Evolutionary conservation across 148 eudicot genomes (phyloP).

Genomic region (Polygonum aviculare): DNA sequence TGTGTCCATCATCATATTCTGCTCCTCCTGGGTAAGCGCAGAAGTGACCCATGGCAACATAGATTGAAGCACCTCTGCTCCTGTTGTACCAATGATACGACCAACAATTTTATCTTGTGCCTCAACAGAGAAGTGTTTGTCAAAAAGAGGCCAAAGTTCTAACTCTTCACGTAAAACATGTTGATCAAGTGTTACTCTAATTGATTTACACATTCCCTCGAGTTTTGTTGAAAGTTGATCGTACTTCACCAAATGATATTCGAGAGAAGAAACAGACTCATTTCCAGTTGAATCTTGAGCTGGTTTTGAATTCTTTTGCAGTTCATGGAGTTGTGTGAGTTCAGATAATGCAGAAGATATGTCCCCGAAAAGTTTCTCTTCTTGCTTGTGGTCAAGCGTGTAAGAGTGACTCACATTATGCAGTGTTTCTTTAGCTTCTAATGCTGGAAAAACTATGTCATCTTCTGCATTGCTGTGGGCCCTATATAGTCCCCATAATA

Average conservation of each 20-base stretch:
- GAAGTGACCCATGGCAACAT: slow-evolving; percentile 99
- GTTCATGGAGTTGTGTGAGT: slow-evolving; percentile 53
- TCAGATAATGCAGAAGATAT: slow-evolving; percentile 72
- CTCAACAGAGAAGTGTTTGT: slow-evolving; percentile 76
- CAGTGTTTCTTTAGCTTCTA: slow-evolving; percentile 88
- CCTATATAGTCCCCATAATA: slow-evolving; percentile 86
- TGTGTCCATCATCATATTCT: slow-evolving; percentile 93
- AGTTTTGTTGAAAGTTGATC: slow-evolving; percentile 75
- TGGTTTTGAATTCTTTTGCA: slow-evolving; percentile 20
- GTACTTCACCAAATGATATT: slow-evolving; percentile 44
- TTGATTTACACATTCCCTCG: slow-evolving; percentile 96
- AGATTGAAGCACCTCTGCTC: slow-evolving; percentile 96
- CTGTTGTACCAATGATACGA: slow-evolving; percentile 95
- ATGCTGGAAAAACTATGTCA: slow-evolving; percentile 91
- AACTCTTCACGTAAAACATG: slow-evolving; percentile 92
- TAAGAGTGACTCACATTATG: slow-evolving; percentile 99
- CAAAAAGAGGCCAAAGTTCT: slow-evolving; percentile 97
- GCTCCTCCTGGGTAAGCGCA: slow-evolving; percentile 94
- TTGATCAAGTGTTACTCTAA: slow-evolving; percentile 83
- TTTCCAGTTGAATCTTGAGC: slow-evolving; percentile 21
- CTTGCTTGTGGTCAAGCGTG: slow-evolving; percentile 95
- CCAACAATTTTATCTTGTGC: slow-evolving; percentile 96
- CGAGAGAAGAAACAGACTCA: slow-evolving; percentile 20
- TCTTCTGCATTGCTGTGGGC: slow-evolving; percentile 99
- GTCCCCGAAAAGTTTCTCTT: slow-evolving; percentile 83